Base-by-base conservation (phyloP, 108 stramenopile species). In the Nitzschia sp. region DNA sequence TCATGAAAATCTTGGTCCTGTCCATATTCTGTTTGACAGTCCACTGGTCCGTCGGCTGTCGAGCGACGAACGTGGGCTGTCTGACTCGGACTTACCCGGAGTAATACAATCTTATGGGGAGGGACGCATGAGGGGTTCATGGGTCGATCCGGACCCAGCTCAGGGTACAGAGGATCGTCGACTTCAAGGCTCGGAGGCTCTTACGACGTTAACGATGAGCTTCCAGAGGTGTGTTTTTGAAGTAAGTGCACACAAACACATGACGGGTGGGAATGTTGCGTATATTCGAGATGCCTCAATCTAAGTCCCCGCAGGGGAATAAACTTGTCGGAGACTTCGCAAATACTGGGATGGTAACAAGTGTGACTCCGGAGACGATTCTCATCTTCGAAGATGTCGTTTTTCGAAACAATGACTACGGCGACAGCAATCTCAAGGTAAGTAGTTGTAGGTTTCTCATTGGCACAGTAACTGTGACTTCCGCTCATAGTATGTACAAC, bases 341-440 rank as follows among this genome's bases (percentile, higher is more conserved):
- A 19, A 51, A 51, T 19, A 19, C 49, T 4, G 49, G 49, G 17
- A 51, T 51, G 49, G 49, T 51, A 5, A 51, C 49, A 4, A 51
- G 49, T 19, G 49, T 23, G 4, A 51, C 49, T 51, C 49, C 49
- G 17, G 49, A 51, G 21, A 51, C 49, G 11, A 42, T 51, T 30
- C 49, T 74, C 23, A 74, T 48, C 3, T 74, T 74, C 2, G 47
- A 59, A 31, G 72, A 66, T 24, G 65, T 65, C 21, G 46, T 66
- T 1, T 74, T 74, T 64, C 54, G 58, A 13, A 62, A 74, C 56
- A 74, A 74, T 31, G 21, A 49, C 55, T 24, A 26, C 34, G 65
- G 38, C 21, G 64, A 59, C 42, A 25, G 46, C 27, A 33, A 24
- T 18, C 18, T 42, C 15, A 42, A 62, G 61, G 61, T 62, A 62